Base-by-base conservation (phyloP, 1,284 basidiomycete genomes). In the Leccinum pachyderme region DNA sequence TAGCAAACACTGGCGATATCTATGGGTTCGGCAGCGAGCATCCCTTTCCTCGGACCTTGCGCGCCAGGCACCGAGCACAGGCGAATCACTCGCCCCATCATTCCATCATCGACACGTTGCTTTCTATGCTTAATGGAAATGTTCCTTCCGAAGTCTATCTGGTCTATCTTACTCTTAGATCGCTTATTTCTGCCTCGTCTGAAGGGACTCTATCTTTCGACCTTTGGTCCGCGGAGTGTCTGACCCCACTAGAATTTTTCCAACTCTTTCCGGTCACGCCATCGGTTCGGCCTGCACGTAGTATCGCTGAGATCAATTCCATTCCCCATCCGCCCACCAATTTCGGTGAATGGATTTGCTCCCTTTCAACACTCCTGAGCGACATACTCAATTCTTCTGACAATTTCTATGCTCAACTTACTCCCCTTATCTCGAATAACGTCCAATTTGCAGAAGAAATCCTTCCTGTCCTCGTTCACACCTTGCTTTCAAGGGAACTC, bases 401-500 rank as follows among this genome's bases (percentile, higher is more conserved):
- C 57, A 63, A 73, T 0, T 89, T 95, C 69, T 97, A 86, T 63
- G 79, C 79, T 11, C 86, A 91, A 51, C 72, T 96, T 0, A 70
- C 74, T 1, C 72, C 79, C 4, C 78, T 94, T 33, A 71, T 95
- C 5, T 68, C 74, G 35, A 71, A 75, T 1, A 81, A 88, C 56
- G 61, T 76, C 0, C 62, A 66, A 1, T 87, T 95, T 54, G 85
- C 91, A 0, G 79, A 84, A 56, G 73, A 84, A 45, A 72, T 89
- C 15, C 75, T 95, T 4, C 93, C 94, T 0, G 71, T 89, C 24
- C 76, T 98, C 24, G 82, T 95, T 2, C 87, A 93, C 63, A 81
- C 81, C 2, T 60, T 88, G 2, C 77, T 97, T 9, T 78, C 76
- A 49, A 59, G 58, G n/a, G 77, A 80, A 54, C 47, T 53, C 53